Percentiles rank a stretch among this genome's conserved stretches.
Conservation (phyloP, 805 yeast species). For the Barnettozyma siamensis region DNA sequence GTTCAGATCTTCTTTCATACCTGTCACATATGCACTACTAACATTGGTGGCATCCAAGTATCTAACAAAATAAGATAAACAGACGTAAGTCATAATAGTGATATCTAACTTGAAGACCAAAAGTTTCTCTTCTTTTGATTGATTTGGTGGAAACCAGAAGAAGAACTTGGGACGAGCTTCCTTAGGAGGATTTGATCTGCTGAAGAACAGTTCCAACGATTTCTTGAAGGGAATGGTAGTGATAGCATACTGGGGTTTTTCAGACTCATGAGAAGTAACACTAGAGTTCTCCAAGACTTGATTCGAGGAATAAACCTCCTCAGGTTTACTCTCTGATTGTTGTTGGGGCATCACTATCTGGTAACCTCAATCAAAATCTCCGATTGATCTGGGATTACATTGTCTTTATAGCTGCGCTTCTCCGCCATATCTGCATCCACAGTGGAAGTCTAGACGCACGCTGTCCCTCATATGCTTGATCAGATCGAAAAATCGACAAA, state of each 20-base stretch:
- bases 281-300: background rate
- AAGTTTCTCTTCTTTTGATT: constrained; percentile 6
- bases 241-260: background rate
- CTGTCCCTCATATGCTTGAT: no score
- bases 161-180: constrained; percentile 11
- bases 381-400: no score
- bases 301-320: no score
- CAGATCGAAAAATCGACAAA: no score
- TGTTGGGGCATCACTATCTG: no score
- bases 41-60: constrained; percentile 52
- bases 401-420: no score
- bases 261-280: background rate
- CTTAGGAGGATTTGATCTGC: constrained; percentile 12
- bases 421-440: no score
- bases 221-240: constrained; percentile 10
- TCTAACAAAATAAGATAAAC: constrained; percentile 30
- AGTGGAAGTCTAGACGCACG: no score
- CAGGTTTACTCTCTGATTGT: no score
- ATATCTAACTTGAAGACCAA: constrained; percentile 12
- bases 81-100: constrained; percentile 13
- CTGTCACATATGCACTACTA: constrained; percentile 52
- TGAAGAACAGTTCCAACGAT: constrained; percentile 12
- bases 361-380: no score
- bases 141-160: constrained; percentile 13
- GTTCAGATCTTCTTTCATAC: constrained; percentile 44